Percentiles rank a stretch among this genome's conserved stretches.
phyloP scores from a whole-genome alignment of 2,329 filamentous ascomycete species.

The Westerdykella aurantiaca region DNA sequence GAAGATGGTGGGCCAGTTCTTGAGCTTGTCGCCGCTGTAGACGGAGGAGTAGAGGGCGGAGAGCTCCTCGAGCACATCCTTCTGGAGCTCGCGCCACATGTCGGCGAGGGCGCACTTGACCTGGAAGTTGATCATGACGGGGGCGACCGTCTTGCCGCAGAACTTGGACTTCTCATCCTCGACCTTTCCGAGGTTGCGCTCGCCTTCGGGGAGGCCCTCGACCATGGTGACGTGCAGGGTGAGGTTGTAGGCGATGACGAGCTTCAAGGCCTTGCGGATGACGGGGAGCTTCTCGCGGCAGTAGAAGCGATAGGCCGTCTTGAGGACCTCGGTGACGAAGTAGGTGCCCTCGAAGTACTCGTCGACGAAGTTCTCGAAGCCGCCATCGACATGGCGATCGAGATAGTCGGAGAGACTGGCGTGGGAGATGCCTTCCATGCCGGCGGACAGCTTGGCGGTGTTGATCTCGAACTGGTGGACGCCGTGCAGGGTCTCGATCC shows the following conservation, averaged over 20 bases:
- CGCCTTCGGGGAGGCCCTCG: slow-evolving; percentile 78
- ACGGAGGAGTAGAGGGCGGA: slow-evolving; percentile 93
- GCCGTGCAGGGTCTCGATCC: slow-evolving; percentile 76
- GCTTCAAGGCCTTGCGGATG: slow-evolving; percentile 90
- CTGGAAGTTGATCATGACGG: slow-evolving; percentile 99
- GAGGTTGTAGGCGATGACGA: slow-evolving; percentile 91
- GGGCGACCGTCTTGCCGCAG: slow-evolving; percentile 82
- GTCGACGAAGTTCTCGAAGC: slow-evolving; percentile 89
- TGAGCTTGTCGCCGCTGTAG: slow-evolving; percentile 93
- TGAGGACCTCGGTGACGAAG: slow-evolving; percentile 92
- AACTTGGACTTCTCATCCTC: slow-evolving; percentile 81
- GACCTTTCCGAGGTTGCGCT: slow-evolving; percentile 72
- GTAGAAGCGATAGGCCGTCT: slow-evolving; percentile 92
- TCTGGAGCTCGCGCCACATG: slow-evolving; percentile 97
- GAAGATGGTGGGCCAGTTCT: slow-evolving; percentile 99
- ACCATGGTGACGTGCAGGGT: slow-evolving; percentile 93
- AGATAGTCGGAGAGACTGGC: slow-evolving; percentile 84
- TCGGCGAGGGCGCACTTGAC: slow-evolving; percentile 96
- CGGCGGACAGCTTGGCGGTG: slow-evolving; percentile 83
- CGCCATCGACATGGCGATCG: slow-evolving; percentile 87
- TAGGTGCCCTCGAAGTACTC: slow-evolving; percentile 94
- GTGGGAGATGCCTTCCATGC: slow-evolving; percentile 77
- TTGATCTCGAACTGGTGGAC: slow-evolving; percentile 78
- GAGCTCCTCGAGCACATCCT: slow-evolving; percentile 91
- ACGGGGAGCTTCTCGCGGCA: slow-evolving; percentile 80